Conservation (phyloP, 1,139 yeast species). For the Debaryomycetaceae sp. region DNA sequence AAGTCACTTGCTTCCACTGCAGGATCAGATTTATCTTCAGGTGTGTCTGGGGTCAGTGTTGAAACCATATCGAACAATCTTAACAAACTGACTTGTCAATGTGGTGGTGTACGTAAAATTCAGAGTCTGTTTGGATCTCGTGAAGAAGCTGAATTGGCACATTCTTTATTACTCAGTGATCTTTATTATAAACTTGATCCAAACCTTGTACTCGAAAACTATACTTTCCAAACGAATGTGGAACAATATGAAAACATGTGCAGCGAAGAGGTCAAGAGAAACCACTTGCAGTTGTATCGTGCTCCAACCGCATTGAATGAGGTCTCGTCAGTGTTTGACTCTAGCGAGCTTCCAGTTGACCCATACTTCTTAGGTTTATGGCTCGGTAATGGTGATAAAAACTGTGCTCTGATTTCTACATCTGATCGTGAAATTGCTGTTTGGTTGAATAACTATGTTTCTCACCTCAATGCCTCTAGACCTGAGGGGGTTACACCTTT, state of each 20-base stretch:
- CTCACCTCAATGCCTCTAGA: background rate
- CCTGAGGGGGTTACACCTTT: background rate
- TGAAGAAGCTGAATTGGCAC: conserved; percentile 1
- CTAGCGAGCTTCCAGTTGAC: conserved; percentile 1
- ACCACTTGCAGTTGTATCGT: background rate
- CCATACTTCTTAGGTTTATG: conserved; percentile 2
- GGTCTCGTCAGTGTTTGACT: background rate
- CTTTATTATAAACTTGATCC: conserved; percentile 1
- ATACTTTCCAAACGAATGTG: background rate
- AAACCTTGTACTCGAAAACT: background rate
- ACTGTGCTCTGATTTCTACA: background rate
- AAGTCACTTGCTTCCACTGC: background rate
- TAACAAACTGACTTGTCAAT: background rate
- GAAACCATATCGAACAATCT: background rate
- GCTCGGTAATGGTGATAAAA: background rate
- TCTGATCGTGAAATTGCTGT: conserved; percentile 1
- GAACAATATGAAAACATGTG: conserved; percentile 1
- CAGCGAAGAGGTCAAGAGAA: background rate
- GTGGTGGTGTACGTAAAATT: conserved; percentile 1
- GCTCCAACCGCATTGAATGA: background rate
- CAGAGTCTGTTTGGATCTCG: background rate
- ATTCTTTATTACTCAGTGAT: conserved; percentile 1
- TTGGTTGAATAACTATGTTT: conserved; percentile 1
- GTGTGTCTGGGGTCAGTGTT: background rate
- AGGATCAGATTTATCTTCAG: background rate